Conservation (phyloP, 192 early-diverging fungal species). For the Dispira parvispora region DNA sequence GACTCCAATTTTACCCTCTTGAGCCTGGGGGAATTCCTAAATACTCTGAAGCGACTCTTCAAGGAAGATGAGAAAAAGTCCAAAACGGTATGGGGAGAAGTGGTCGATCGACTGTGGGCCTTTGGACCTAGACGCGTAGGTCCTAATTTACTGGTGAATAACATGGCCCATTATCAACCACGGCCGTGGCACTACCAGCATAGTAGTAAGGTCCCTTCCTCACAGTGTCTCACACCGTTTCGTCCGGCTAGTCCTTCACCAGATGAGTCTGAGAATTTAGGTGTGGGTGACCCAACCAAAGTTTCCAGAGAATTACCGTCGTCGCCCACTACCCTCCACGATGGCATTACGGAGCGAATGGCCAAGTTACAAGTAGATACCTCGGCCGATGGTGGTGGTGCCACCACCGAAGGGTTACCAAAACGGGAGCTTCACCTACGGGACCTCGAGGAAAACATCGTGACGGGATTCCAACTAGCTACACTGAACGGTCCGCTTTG, state of each 20-base stretch:
- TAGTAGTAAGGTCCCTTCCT: neutral
- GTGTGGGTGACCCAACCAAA: too few species aligned
- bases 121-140: slow-evolving; percentile 72
- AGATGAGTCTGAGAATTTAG: too few species aligned
- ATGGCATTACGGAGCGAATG: too few species aligned
- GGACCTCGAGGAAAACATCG: slow-evolving; percentile 63
- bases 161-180: slow-evolving; percentile 31
- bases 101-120: slow-evolving; percentile 45
- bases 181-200: slow-evolving; percentile 6
- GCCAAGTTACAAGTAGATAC: too few species aligned
- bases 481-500: slow-evolving; percentile 82
- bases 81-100: slow-evolving; percentile 16
- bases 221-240: too few species aligned
- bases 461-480: slow-evolving; percentile 87
- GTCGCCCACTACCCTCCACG: too few species aligned
- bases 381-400: too few species aligned
- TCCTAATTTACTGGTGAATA: slow-evolving; percentile 62
- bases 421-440: slow-evolving; percentile 15
- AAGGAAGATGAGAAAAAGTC: slow-evolving; percentile 16
- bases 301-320: too few species aligned
- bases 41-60: slow-evolving; percentile 15
- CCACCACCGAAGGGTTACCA: too few species aligned
- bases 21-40: slow-evolving; percentile 13
- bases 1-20: slow-evolving; percentile 11
- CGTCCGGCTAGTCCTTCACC: too few species aligned